These are phyloP conservation scores for Zoysia japonica DNA, from an alignment of 176 grass and related monocot species.

Conservation along the genomic window DNA sequence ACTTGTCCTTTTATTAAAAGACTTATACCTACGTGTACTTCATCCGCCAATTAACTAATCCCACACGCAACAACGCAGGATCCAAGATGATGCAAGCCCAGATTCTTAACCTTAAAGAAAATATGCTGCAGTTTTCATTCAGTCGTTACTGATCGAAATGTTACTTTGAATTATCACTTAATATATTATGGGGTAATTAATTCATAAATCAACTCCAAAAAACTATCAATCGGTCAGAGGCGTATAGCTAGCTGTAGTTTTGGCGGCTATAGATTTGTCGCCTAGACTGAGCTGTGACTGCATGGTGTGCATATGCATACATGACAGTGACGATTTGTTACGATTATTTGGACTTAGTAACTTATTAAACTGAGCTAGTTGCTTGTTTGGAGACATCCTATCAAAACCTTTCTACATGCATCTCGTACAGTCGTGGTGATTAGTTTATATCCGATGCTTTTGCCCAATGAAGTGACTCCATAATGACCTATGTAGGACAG, in stretches of 20 bases:
- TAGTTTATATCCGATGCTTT: slow-evolving; percentile 37
- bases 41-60: slow-evolving; percentile 48
- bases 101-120: slow-evolving; percentile 40
- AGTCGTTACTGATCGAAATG: background rate
- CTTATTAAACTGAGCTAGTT: slow-evolving; percentile 50
- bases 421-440: slow-evolving; percentile 50
- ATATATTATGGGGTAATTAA: background rate
- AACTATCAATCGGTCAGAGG: slow-evolving; percentile 2
- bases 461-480: slow-evolving; percentile 40
- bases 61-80: slow-evolving; percentile 58
- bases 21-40: slow-evolving; percentile 61
- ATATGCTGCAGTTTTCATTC: slow-evolving; percentile 21
- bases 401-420: slow-evolving; percentile 49
- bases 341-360: slow-evolving; percentile 13
- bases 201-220: slow-evolving; percentile 2
- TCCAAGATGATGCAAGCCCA: slow-evolving; percentile 68
- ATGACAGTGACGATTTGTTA: slow-evolving; percentile 34
- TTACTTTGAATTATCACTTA: slow-evolving; percentile 8
- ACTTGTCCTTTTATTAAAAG: slow-evolving; percentile 63
- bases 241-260: slow-evolving; percentile 28
- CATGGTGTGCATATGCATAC: slow-evolving; percentile 2
- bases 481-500: slow-evolving; percentile 28
- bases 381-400: slow-evolving; percentile 59
- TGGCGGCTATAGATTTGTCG: slow-evolving; percentile 47
- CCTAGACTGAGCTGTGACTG: slow-evolving; percentile 34